Conservation (phyloP, 2,329 filamentous ascomycete species). For the Botrytis sinoallii region DNA sequence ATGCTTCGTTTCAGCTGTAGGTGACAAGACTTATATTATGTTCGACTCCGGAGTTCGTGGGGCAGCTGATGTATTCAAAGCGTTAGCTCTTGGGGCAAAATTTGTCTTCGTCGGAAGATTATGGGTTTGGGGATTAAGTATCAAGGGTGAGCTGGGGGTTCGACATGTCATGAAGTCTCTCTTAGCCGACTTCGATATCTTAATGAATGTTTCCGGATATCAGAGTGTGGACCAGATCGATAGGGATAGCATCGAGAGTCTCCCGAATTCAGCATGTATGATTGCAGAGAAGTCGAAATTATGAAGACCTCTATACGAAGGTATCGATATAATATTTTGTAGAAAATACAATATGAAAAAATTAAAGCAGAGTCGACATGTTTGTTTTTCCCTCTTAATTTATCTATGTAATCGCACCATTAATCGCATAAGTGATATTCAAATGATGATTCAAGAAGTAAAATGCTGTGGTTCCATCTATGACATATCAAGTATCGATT, state of each 20-base stretch:
- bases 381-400: background rate
- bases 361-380: background rate
- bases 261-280: conserved; percentile 43
- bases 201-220: conserved; percentile 58
- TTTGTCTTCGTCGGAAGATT: conserved; percentile 61
- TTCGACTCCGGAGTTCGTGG: conserved; percentile 62
- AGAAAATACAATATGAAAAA: background rate
- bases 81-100: conserved; percentile 60
- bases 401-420: background rate
- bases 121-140: conserved; percentile 58
- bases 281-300: conserved; percentile 39
- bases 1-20: conserved; percentile 41
- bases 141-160: conserved; percentile 59
- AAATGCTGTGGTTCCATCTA: background rate
- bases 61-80: conserved; percentile 66
- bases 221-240: conserved; percentile 52
- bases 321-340: background rate
- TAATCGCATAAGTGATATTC: background rate
- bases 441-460: background rate
- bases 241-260: conserved; percentile 41
- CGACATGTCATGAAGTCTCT: conserved; percentile 60
- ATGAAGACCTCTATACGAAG: background rate
- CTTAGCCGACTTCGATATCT: conserved; percentile 59
- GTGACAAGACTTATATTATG: conserved; percentile 58
- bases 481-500: background rate